Percentiles rank a stretch among this genome's conserved stretches.
phyloP scores from a whole-genome alignment of 768 basidiomycete species.

The Boletus bicolor region DNA sequence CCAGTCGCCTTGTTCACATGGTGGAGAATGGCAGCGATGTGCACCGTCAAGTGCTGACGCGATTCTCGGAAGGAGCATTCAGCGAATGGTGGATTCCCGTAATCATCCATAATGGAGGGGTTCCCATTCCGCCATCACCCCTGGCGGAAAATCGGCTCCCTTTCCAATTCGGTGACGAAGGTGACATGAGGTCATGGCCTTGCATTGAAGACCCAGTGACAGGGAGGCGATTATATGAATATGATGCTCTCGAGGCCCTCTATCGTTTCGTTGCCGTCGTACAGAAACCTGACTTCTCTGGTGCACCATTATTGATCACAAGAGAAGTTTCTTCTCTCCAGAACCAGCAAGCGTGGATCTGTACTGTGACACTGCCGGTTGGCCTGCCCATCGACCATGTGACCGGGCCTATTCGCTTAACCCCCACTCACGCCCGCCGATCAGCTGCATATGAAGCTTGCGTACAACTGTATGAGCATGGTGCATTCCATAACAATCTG shows the following conservation, averaged over 20 bases:
- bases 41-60: slow-evolving; percentile 52
- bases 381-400: slow-evolving; percentile 40
- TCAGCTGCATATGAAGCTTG: slow-evolving; percentile 60
- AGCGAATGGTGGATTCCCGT: slow-evolving; percentile 52
- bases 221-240: slow-evolving; percentile 53
- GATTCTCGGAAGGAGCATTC: slow-evolving; percentile 37
- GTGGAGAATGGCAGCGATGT: slow-evolving; percentile 54
- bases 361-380: slow-evolving; percentile 47
- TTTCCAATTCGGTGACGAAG: slow-evolving; percentile 47
- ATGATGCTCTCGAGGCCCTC: slow-evolving; percentile 55
- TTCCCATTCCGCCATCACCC: slow-evolving; percentile 44
- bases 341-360: slow-evolving; percentile 34
- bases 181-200: slow-evolving; percentile 24
- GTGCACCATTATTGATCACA: slow-evolving; percentile 21
- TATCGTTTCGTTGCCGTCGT: slow-evolving; percentile 44
- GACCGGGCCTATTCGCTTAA: slow-evolving; percentile 44
- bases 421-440: slow-evolving; percentile 53
- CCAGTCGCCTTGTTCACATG: slow-evolving; percentile 61
- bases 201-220: slow-evolving; percentile 63
- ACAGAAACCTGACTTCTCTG: slow-evolving; percentile 8
- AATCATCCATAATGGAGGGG: slow-evolving; percentile 32
- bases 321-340: slow-evolving; percentile 23
- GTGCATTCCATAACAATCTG: slow-evolving; percentile 49
- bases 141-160: slow-evolving; percentile 39
- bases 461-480: slow-evolving; percentile 43